Conservation (phyloP, 345 rosid genomes). For the Populus nigra region DNA sequence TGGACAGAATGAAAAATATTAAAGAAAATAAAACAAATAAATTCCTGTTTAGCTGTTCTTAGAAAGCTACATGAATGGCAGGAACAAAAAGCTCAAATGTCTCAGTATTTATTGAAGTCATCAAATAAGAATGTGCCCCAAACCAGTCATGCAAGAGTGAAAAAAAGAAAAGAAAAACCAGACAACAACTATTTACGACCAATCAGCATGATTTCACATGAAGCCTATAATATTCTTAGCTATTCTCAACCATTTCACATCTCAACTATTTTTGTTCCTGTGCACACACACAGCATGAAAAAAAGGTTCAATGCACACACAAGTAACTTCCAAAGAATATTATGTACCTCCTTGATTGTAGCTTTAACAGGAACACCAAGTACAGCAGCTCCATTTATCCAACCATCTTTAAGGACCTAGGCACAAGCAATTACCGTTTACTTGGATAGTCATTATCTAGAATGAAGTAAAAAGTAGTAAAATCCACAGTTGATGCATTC, state of each 20-base stretch:
- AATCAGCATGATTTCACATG: neutral
- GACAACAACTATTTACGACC: neutral
- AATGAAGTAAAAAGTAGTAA: neutral
- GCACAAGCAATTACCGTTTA: constrained; percentile 15
- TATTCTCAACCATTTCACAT: neutral
- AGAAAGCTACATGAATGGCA: neutral
- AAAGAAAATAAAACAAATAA: neutral
- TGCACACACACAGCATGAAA: neutral
- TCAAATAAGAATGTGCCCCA: too few relatives aligned
- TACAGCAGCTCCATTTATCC: constrained; percentile 79
- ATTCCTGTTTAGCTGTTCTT: neutral
- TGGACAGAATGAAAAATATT: neutral
- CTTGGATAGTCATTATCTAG: neutral
- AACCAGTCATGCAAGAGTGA: too few relatives aligned
- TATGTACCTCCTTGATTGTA: constrained; percentile 85
- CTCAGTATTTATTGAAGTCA: too few relatives aligned
- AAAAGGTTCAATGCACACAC: neutral
- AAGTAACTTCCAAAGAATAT: neutral
- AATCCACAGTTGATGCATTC: neutral
- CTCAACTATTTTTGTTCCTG: neutral
- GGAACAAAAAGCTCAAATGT: neutral
- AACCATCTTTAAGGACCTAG: constrained; percentile 79
- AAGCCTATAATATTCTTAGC: neutral
- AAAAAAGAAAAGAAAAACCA: too few relatives aligned
- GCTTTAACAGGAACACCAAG: constrained; percentile 96